Base-by-base conservation (phyloP, 1,284 basidiomycete species). In the Naganishia cerealis region DNA sequence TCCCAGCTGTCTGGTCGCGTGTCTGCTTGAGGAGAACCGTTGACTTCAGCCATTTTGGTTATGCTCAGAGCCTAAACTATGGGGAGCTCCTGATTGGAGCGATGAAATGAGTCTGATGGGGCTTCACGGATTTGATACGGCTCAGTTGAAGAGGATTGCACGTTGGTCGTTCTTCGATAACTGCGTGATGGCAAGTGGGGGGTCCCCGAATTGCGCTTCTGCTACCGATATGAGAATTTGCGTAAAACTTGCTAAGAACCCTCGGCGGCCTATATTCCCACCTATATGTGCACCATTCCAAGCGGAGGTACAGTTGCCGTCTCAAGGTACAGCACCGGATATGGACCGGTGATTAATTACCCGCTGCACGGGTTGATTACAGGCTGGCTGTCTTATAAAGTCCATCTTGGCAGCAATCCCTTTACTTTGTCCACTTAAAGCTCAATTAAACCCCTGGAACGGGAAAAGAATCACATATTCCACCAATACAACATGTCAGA, bases 401-500 rank as follows among this genome's bases (percentile, higher is more conserved):
- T 57, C 24, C 56, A 43, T 57, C 56, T 7, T 3, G 21, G n/a
- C 21, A 50, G 13, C 46, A 48, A 50, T 18, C 46, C 24, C 46
- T 50, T 21, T 8, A n/a, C 46, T 50, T 24, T 50, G 21, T 50
- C 15, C n/a, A 18, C n/a, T 50, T 13, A 7, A 46, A 50, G n/a
- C n/a, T 50, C 46, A 50, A 8, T 26, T 58, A 24, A 46, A 5
- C 33, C 24, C 8, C 8, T 13, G 29, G 24, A 43, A 6, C 26
- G 26, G 10, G 43, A n/a, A 33, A 4, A 18, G 3, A 21, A 16
- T 8, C 24, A 12, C 40, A 4, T 42, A 21, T 29, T 21, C 40
- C 9, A 18, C 9, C 42, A n/a, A 46, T 52, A 36, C 57, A 67
- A 50, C 21, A 68, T 68, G 67, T 56, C 53, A n/a, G 93, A 98